Conservation (phyloP, 495 filamentous ascomycete genomes). For the Annulohypoxylon nitens region DNA sequence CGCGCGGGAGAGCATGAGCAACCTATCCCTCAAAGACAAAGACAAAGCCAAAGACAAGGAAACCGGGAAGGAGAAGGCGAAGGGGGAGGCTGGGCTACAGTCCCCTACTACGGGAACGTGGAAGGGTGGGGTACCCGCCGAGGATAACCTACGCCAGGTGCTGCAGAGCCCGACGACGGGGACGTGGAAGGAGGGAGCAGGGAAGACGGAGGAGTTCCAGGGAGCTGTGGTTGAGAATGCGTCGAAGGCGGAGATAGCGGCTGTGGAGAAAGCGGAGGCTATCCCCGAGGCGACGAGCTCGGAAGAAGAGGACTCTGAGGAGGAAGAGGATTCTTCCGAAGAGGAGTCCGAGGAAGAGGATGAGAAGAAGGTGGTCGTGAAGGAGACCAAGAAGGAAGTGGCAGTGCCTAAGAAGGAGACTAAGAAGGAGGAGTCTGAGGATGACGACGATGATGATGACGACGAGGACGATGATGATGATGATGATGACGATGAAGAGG, state of each 20-base stretch:
- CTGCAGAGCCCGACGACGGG: constrained; percentile 62
- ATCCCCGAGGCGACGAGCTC: constrained; percentile 53
- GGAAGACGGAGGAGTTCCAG: constrained; percentile 49
- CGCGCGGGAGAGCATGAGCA: constrained; percentile 24
- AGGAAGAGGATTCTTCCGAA: constrained; percentile 35
- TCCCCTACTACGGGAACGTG: constrained; percentile 55
- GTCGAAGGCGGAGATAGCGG: constrained; percentile 55
- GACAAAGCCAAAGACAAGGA: neutral
- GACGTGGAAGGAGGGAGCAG: constrained; percentile 61
- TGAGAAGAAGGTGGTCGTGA: constrained; percentile 47
- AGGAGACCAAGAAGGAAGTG: constrained; percentile 35
- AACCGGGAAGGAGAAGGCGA: neutral
- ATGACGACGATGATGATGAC: constrained; percentile 42
- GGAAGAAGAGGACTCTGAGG: constrained; percentile 42
- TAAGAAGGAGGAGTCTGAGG: constrained; percentile 37
- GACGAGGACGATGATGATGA: constrained; percentile 48
- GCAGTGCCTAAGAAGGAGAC: neutral
- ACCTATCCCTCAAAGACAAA: constrained; percentile 26
- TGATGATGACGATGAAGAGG: constrained; percentile 39
- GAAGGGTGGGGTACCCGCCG: constrained; percentile 40
- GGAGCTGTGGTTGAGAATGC: constrained; percentile 48
- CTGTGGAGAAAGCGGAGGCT: constrained; percentile 54
- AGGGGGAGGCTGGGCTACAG: constrained; percentile 48
- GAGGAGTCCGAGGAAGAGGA: constrained; percentile 36
- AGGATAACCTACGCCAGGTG: constrained; percentile 33